These are phyloP conservation scores for Tardiomyces depauwii DNA, from an alignment of 1,139 yeast species.

Conservation along the genomic window DNA sequence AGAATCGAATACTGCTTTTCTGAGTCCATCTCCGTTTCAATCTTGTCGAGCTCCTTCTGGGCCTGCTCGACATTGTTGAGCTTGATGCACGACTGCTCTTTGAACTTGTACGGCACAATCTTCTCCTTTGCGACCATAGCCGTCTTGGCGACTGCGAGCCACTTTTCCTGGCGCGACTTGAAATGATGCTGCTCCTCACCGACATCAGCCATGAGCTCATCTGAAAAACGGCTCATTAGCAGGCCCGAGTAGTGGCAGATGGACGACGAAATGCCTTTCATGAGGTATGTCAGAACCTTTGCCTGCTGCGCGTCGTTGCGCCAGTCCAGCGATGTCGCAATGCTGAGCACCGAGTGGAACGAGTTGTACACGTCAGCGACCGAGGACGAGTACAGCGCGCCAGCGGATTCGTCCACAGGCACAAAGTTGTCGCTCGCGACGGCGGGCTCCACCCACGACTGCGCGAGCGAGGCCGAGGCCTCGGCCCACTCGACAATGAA, in stretches of 20 bases:
- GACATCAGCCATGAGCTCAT: conserved; percentile 33
- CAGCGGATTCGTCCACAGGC: conserved; percentile 38
- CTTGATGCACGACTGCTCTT: conserved; percentile 58
- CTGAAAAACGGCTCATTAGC: conserved; percentile 36
- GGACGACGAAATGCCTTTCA: conserved; percentile 54
- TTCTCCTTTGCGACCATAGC: conserved; percentile 27
- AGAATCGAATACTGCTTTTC: conserved; percentile 45
- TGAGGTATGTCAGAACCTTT: conserved; percentile 42
- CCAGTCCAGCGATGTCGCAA: conserved; percentile 54
- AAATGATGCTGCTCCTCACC: conserved; percentile 11
- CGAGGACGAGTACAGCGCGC: conserved; percentile 37
- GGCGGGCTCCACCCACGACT: conserved; percentile 42
- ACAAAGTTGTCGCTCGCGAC: conserved; percentile 44
- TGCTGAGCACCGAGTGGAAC: conserved; percentile 44
- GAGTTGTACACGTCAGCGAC: conserved; percentile 58
- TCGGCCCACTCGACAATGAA: conserved; percentile 47
- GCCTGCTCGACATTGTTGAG: conserved; percentile 60
- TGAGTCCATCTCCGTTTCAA: conserved; percentile 55
- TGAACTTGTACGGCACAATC: conserved; percentile 49
- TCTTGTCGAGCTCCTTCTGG: conserved; percentile 41
- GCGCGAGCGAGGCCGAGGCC: conserved; percentile 39
- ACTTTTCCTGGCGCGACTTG: conserved; percentile 24
- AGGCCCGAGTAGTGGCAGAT: conserved; percentile 41
- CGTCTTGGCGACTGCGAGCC: conserved; percentile 32
- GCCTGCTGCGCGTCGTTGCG: conserved; percentile 49